phyloP scores from a whole-genome alignment of 2,329 filamentous ascomycete species.

The Trichocomaceae sp. region DNA sequence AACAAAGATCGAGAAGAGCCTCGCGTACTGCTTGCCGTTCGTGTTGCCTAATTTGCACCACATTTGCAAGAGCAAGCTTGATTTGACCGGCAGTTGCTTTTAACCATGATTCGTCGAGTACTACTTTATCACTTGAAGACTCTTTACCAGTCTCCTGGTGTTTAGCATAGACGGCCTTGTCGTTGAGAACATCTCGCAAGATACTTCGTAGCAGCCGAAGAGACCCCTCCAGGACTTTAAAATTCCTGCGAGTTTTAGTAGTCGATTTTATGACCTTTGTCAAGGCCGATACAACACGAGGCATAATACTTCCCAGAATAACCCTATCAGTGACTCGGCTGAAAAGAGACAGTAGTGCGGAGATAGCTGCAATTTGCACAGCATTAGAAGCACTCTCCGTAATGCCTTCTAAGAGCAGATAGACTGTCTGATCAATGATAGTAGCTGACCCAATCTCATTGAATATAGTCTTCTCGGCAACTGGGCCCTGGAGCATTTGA shows the following conservation, averaged over 20 bases:
- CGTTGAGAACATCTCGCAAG: constrained; percentile 42
- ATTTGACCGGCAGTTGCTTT: constrained; percentile 73
- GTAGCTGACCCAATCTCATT: constrained; percentile 59
- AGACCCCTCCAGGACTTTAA: constrained; percentile 57
- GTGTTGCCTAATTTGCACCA: constrained; percentile 69
- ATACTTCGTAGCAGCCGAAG: constrained; percentile 52
- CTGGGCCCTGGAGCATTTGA: constrained; percentile 46
- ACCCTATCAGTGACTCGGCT: constrained; percentile 61
- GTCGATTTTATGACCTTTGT: constrained; percentile 68
- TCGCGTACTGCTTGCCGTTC: constrained; percentile 61
- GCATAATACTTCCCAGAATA: constrained; percentile 78
- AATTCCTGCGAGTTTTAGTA: constrained; percentile 53
- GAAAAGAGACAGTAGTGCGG: constrained; percentile 58
- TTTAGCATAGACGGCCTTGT: constrained; percentile 26
- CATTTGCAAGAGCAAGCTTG: constrained; percentile 70
- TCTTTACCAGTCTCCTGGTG: constrained; percentile 19
- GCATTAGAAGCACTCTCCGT: constrained; percentile 56
- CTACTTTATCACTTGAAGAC: constrained; percentile 31
- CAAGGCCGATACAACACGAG: constrained; percentile 76
- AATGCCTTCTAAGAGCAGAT: constrained; percentile 70
- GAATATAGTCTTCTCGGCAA: constrained; percentile 39
- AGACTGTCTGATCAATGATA: constrained; percentile 73
- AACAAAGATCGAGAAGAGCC: constrained; percentile 64
- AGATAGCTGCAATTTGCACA: constrained; percentile 65
- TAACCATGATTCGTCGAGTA: constrained; percentile 59